Conservation (phyloP, 2,329 filamentous ascomycete species). For the Diaporthe eres region DNA sequence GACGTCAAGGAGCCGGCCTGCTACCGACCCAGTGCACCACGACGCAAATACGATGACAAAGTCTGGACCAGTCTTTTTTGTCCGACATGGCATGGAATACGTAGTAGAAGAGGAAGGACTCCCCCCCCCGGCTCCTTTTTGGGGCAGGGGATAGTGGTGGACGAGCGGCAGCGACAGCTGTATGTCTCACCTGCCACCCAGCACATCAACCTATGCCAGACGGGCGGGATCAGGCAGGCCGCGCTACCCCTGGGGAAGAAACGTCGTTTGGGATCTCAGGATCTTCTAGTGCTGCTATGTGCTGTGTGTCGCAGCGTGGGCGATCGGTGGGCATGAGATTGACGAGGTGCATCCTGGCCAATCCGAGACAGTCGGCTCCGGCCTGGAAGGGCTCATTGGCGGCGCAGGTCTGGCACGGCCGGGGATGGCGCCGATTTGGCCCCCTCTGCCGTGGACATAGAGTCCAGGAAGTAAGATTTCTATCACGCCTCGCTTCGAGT, state of each 20-base stretch:
- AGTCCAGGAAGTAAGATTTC: not conserved
- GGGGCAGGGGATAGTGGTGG: not conserved
- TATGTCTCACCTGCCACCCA: not conserved
- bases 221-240: conserved; percentile 5
- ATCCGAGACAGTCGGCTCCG: conserved; percentile 28
- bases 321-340: not conserved
- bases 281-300: not conserved
- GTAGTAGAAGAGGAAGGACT: conserved; percentile 2
- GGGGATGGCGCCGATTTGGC: conserved; percentile 30
- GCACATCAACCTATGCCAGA: conserved; percentile 17
- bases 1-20: conserved; percentile 12
- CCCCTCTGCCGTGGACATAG: not conserved
- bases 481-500: conserved; percentile 1
- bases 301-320: not conserved
- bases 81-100: not conserved
- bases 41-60: conserved; percentile 6
- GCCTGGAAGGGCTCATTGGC: conserved; percentile 4
- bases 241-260: not conserved
- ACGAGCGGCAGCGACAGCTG: not conserved
- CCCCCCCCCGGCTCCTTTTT: not conserved
- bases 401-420: conserved; percentile 12
- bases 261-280: not conserved
- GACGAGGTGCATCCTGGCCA: conserved; percentile 28
- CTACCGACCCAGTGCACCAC: not conserved
- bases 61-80: conserved; percentile 17